Percentiles rank a stretch among this genome's conserved stretches.
Evolutionary conservation across 1,284 basidiomycete genomes (phyloP).

Genomic region (Chalciporus sp.): DNA sequence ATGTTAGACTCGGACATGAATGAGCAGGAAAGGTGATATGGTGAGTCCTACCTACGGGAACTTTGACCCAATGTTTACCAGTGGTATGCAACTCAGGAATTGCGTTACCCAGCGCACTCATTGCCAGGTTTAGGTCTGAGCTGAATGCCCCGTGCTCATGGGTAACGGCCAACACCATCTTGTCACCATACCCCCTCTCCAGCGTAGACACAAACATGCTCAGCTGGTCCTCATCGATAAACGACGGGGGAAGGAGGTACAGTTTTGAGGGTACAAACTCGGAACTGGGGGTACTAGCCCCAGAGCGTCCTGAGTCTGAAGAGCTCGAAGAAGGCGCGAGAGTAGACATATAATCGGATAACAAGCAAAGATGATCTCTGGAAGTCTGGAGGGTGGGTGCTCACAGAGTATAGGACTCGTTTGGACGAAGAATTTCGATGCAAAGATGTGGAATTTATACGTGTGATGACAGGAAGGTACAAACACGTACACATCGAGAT

Average conservation of each 20-base stretch:
- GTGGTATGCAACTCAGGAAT: conserved; percentile 16
- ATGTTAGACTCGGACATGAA: too few relatives aligned
- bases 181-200: conserved; percentile 34
- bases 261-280: conserved; percentile 24
- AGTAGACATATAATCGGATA: conserved; percentile 19
- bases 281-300: conserved; percentile 29
- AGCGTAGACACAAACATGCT: conserved; percentile 22
- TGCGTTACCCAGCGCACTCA: conserved; percentile 11
- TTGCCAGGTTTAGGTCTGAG: conserved; percentile 1
- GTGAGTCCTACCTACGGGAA: conserved; percentile 19
- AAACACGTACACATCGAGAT: conserved; percentile 25
- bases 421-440: too few relatives aligned
- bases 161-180: conserved; percentile 24
- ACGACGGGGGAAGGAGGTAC: conserved; percentile 26
- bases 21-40: too few relatives aligned
- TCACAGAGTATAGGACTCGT: too few relatives aligned
- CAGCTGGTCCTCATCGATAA: conserved; percentile 18
- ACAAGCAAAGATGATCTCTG: too few relatives aligned
- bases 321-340: conserved; percentile 14
- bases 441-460: conserved; percentile 23
- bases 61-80: conserved; percentile 24
- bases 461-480: conserved; percentile 8
- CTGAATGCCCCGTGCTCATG: conserved; percentile 16
- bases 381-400: too few relatives aligned
- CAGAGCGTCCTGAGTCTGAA: conserved; percentile 24